Percentiles rank a stretch among this genome's conserved stretches.
phyloP scores from a whole-genome alignment of 805 yeast species.

The Metschnikowia kunwiensis region DNA sequence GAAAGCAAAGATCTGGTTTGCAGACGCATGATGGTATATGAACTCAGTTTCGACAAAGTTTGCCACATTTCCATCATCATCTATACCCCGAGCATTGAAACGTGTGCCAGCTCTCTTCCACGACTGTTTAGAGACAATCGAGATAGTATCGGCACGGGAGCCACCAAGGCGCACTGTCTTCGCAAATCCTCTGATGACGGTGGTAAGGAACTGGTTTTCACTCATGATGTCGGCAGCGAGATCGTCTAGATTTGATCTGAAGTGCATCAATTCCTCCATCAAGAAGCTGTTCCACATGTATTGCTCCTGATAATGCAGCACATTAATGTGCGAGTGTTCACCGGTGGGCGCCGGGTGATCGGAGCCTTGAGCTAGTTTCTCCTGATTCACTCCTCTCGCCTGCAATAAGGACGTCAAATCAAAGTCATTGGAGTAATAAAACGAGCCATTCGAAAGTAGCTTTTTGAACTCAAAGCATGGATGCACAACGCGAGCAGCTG shows the following conservation, averaged over 20 bases:
- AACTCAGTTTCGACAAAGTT: slow-evolving; percentile 59
- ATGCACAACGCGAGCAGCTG: slow-evolving; percentile 41
- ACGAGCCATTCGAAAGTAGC: slow-evolving; percentile 80
- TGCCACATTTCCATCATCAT: slow-evolving; percentile 22
- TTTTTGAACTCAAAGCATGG: slow-evolving; percentile 83
- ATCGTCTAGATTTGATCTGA: slow-evolving; percentile 65
- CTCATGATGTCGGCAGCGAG: slow-evolving; percentile 62
- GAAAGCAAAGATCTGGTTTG: slow-evolving; percentile 62
- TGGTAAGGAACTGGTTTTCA: slow-evolving; percentile 76
- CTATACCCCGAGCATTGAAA: slow-evolving; percentile 22
- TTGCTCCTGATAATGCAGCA: slow-evolving; percentile 62
- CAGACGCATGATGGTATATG: slow-evolving; percentile 51
- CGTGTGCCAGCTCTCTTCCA: slow-evolving; percentile 53
- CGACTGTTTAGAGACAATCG: slow-evolving; percentile 90
- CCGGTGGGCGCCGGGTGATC: slow-evolving; percentile 1
- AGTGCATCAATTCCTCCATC: slow-evolving; percentile 76
- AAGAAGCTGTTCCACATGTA: slow-evolving; percentile 97
- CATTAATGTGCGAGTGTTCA: slow-evolving; percentile 11
- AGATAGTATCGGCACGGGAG: slow-evolving; percentile 45
- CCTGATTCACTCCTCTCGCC: slow-evolving; percentile 56
- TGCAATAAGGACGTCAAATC: slow-evolving; percentile 89
- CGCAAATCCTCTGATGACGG: slow-evolving; percentile 94
- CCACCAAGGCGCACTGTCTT: slow-evolving; percentile 55
- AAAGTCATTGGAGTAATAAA: slow-evolving; percentile 87
- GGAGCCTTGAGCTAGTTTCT: slow-evolving; percentile 11